phyloP scores from a whole-genome alignment of 352 stramenopile genomes.

The Paralagenidium karlingii region DNA sequence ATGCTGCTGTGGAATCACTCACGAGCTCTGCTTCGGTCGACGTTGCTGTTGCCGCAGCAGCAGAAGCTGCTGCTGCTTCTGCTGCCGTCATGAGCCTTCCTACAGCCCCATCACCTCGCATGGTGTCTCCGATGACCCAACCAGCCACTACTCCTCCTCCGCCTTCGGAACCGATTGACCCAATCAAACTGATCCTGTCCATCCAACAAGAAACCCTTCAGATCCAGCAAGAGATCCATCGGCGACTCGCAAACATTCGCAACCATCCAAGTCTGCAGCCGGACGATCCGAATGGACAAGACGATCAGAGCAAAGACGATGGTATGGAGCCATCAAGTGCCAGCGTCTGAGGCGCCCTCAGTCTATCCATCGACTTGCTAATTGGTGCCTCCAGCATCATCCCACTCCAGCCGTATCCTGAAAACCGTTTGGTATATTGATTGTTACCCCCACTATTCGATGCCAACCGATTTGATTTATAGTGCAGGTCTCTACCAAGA shows the following conservation, averaged over 20 bases:
- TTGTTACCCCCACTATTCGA: background rate
- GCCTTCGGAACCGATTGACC: slow-evolving; percentile 16
- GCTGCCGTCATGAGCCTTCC: too few relatives aligned
- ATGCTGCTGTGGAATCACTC: too few relatives aligned
- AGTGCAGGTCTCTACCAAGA: slow-evolving; percentile 1
- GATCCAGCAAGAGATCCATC: slow-evolving; percentile 37
- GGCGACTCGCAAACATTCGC: slow-evolving; percentile 24
- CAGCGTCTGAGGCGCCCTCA: slow-evolving; percentile 27
- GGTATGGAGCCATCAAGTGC: slow-evolving; percentile 42
- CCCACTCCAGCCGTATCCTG: too few relatives aligned
- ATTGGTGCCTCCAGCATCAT: too few relatives aligned
- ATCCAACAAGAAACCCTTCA: slow-evolving; percentile 39
- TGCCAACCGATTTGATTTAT: background rate
- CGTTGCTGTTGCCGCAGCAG: too few relatives aligned
- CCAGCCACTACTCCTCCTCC: too few relatives aligned
- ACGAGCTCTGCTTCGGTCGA: too few relatives aligned
- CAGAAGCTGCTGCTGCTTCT: too few relatives aligned
- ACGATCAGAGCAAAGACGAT: slow-evolving; percentile 22
- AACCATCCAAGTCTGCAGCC: too few relatives aligned
- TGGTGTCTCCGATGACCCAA: background rate
- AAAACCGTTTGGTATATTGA: background rate
- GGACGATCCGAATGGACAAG: too few relatives aligned
- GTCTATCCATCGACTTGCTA: too few relatives aligned
- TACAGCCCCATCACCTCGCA: slow-evolving; percentile 3
- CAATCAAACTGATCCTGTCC: slow-evolving; percentile 33